Percentiles rank a stretch among this genome's conserved stretches.
These are phyloP conservation scores for Colletotrichum paranaense DNA, from an alignment of 2,329 filamentous ascomycete species.

Conservation along the genomic window DNA sequence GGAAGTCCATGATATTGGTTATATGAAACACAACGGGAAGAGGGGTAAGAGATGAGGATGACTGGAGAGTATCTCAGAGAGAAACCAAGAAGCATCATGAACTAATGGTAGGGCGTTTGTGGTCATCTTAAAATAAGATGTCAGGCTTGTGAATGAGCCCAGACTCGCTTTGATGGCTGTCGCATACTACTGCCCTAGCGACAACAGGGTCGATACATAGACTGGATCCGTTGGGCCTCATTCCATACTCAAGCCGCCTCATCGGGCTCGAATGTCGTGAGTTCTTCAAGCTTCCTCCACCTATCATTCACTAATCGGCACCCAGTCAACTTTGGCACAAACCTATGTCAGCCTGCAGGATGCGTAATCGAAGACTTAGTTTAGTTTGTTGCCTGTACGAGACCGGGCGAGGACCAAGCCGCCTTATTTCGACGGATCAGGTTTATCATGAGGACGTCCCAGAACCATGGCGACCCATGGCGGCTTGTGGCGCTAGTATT, in stretches of 20 bases:
- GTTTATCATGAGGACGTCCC: background rate
- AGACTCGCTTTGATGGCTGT: background rate
- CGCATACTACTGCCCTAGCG: background rate
- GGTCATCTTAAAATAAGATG: background rate
- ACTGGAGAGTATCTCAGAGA: background rate
- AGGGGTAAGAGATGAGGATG: no score
- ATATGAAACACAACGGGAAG: no score
- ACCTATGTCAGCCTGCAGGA: background rate
- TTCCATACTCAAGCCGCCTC: background rate
- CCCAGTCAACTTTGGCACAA: background rate
- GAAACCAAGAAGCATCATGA: background rate
- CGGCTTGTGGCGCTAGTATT: background rate
- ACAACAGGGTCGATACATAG: background rate
- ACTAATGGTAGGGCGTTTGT: background rate
- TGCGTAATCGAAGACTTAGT: background rate
- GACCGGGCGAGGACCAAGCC: background rate
- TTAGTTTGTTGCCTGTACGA: background rate
- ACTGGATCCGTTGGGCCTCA: background rate
- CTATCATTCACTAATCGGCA: background rate
- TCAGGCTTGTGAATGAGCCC: background rate
- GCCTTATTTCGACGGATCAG: background rate
- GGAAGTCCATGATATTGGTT: background rate
- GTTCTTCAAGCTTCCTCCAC: background rate
- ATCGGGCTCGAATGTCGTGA: background rate
- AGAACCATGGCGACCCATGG: no score